phyloP scores from a whole-genome alignment of 2,329 filamentous ascomycete species.

The Lomentospora prolificans region DNA sequence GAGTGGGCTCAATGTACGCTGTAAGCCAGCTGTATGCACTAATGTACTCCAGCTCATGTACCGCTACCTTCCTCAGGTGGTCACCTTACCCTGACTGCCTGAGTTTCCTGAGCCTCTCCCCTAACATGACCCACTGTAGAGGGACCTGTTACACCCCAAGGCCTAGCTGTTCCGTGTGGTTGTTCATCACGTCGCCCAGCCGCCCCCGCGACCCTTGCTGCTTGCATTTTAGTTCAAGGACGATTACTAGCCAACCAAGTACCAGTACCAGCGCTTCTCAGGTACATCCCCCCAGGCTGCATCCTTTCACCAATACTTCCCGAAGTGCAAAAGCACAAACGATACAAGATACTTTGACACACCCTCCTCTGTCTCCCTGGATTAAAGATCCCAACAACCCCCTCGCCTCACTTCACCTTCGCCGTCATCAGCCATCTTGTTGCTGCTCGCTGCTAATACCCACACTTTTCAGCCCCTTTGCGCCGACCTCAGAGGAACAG shows the following conservation, averaged over 20 bases:
- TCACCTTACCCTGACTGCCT: background rate
- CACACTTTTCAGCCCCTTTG: too few species aligned
- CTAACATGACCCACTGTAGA: too few species aligned
- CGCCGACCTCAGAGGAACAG: background rate
- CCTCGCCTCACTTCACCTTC: background rate
- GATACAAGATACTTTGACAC: background rate
- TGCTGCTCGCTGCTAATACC: background rate
- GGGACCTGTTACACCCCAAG: too few species aligned
- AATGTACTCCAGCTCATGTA: background rate
- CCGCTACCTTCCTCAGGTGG: background rate
- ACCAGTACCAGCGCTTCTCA: background rate
- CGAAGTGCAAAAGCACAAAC: background rate
- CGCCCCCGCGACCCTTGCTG: background rate
- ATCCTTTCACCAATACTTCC: background rate
- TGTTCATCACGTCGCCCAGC: background rate
- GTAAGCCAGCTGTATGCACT: background rate
- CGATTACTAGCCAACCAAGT: background rate
- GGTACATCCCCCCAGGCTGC: background rate
- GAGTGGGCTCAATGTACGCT: too few species aligned
- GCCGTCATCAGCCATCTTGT: background rate
- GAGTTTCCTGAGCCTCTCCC: background rate
- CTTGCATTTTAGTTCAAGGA: too few species aligned
- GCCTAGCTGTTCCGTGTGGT: too few species aligned
- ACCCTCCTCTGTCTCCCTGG: background rate
- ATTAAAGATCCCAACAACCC: background rate